Conservation (phyloP, 2,329 filamentous ascomycete genomes). For the Lizonia empirigonia region DNA sequence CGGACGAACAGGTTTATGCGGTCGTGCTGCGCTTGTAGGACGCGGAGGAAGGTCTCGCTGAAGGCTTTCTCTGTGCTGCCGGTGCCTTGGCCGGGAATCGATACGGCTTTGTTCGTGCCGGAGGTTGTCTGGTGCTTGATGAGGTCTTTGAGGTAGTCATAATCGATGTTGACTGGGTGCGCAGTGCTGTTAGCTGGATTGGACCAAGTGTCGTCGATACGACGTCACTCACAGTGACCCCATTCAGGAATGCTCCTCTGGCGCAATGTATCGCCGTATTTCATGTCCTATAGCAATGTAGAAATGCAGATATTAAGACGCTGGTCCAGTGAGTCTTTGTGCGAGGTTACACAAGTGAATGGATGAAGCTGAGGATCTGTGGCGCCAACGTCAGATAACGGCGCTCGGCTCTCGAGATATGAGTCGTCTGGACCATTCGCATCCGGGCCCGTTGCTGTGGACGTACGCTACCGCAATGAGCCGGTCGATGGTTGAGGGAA, state of each 20-base stretch:
- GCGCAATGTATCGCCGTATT: conserved; percentile 76
- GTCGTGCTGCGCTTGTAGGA: conserved; percentile 76
- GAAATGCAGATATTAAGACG: conserved; percentile 1
- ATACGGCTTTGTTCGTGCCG: conserved; percentile 70
- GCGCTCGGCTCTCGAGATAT: conserved; percentile 4
- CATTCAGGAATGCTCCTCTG: conserved; percentile 81
- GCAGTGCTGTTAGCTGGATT: conserved; percentile 21
- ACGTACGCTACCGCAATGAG: conserved; percentile 3
- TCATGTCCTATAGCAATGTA: conserved; percentile 59
- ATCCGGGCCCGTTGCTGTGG: conserved; percentile 10
- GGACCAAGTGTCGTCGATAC: background rate
- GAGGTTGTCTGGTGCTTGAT: conserved; percentile 81
- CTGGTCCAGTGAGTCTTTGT: conserved; percentile 13
- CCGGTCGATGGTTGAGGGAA: conserved; percentile 4
- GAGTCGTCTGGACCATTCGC: conserved; percentile 7
- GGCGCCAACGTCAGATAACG: conserved; percentile 17
- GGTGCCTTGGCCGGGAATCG: conserved; percentile 71
- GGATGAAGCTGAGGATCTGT: conserved; percentile 2
- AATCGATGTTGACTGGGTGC: conserved; percentile 80
- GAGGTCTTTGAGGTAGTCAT: conserved; percentile 82
- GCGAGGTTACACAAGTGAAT: conserved; percentile 19
- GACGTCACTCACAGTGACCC: conserved; percentile 67
- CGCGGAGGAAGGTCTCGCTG: conserved; percentile 71
- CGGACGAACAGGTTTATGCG: conserved; percentile 78
- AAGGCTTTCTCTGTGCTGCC: conserved; percentile 64